Base-by-base conservation (phyloP, 306 rosid genomes). In the Rosa lucieae region DNA sequence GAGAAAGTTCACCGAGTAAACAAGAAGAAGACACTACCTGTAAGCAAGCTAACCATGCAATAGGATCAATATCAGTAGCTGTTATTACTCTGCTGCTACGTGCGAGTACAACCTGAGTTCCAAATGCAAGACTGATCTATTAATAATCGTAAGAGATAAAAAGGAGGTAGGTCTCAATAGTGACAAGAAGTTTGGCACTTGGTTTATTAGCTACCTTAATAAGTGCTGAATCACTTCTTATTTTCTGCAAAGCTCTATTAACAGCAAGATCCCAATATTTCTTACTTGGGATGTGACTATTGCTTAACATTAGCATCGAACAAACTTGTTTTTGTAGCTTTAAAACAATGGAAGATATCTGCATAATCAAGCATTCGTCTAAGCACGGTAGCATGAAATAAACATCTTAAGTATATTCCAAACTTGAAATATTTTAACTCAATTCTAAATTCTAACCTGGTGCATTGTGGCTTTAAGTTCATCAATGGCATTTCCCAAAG, bases 81-180 rank as follows among this genome's bases (percentile, higher is more conserved):
- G 99, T 89, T 74, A 89, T 88, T 43, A 95, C 89, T 89, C 93
- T 89, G 81, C 94, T 95, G 85, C 96, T 93, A 20, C 99, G 90
- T 39, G 97, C 97, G 40, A 95, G 94, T 56, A 95, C 99, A 71
- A 95, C 99, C 99, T 95, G 86, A 80, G 81, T 85, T 79, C 72
- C 70, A 70, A 79, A 72, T 15, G 10, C 58, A 53, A 32, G 73
- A 49, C 52, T 74, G 72, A 56, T 59, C 17, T 3, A 29, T 53
- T 51, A 83, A 71, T 46, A 55, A 15, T 8, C 0, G 17, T 47
- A 32, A 49, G 51, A 23, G 53, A 78, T 37, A 43, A 9, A 53
- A 67, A 46, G 20, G 63, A 67, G 67, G 68, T 42, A n/a, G 12
- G 21, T 59, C 48, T 73, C 78, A 74, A n/a, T n/a, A 49, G 72